Evolutionary conservation across 768 basidiomycete species (phyloP).

Genomic region (Phaeotremella skinneri): DNA sequence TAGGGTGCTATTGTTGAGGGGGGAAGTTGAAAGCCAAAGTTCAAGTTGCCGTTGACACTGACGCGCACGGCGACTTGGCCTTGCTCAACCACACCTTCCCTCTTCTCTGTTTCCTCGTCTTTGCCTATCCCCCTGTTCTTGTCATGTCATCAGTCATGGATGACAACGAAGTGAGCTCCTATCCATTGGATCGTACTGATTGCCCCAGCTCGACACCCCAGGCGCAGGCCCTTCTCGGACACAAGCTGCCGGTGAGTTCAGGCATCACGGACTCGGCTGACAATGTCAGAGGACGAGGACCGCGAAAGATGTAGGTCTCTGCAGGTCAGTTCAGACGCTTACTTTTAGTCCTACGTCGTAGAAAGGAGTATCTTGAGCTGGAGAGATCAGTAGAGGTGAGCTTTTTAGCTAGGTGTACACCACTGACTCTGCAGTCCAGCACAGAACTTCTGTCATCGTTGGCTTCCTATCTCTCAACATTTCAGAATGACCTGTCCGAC

Average conservation of each 20-base stretch:
- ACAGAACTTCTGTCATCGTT: constrained; percentile 79
- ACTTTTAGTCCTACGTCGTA: constrained; percentile 21
- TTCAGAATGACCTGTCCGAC: constrained; percentile 87
- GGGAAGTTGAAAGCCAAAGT: background rate
- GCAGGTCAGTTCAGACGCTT: background rate
- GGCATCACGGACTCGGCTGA: constrained; percentile 5
- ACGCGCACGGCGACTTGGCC: background rate
- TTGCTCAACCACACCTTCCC: too few relatives aligned
- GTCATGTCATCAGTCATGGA: background rate
- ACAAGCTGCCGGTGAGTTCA: constrained; percentile 1
- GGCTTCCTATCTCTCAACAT: constrained; percentile 87
- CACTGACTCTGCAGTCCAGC: constrained; percentile 64
- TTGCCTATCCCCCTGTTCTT: background rate
- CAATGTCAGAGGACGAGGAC: constrained; percentile 21
- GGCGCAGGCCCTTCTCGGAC: constrained; percentile 37
- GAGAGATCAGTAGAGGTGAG: constrained; percentile 40
- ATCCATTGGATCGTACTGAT: background rate
- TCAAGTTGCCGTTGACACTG: background rate
- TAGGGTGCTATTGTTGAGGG: too few relatives aligned
- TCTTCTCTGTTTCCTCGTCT: too few relatives aligned
- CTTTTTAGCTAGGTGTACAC: background rate
- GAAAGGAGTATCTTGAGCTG: constrained; percentile 39
- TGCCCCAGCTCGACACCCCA: constrained; percentile 21
- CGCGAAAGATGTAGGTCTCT: constrained; percentile 23
- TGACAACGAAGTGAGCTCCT: background rate